Conservation (phyloP, 441 rosid species). For the Syzygium malaccense region DNA sequence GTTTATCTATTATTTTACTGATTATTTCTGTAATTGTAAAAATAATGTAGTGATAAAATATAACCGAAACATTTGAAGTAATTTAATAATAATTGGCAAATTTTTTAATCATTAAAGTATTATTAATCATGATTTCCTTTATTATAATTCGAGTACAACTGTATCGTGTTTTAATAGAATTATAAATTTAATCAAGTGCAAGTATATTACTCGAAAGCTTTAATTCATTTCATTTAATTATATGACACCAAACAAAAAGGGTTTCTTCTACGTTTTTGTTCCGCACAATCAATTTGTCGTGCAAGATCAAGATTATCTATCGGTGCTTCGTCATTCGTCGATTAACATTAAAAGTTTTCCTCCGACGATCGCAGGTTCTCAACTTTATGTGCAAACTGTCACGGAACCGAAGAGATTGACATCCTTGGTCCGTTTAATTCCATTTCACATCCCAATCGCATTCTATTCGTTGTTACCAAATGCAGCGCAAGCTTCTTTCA, state of each 20-base stretch:
- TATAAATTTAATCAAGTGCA: background rate
- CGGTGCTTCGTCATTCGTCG: background rate
- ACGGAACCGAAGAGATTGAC: background rate
- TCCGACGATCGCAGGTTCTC: background rate
- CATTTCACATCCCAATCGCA: background rate
- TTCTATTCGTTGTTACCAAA: background rate
- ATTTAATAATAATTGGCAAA: too few species aligned
- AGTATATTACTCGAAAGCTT: too few species aligned
- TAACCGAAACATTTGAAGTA: background rate
- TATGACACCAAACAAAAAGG: background rate
- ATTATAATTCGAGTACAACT: background rate
- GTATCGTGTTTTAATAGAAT: background rate
- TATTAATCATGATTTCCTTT: background rate
- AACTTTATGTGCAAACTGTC: background rate
- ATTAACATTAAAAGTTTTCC: background rate
- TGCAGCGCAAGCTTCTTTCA: background rate
- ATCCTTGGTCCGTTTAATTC: background rate
- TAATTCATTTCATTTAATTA: background rate
- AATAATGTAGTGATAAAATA: background rate
- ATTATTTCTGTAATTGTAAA: background rate
- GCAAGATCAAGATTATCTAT: background rate
- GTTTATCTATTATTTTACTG: background rate
- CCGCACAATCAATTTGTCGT: accelerated
- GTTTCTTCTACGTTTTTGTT: background rate
- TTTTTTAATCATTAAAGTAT: background rate